Percentiles rank a stretch among this genome's conserved stretches.
phyloP scores from a whole-genome alignment of 2,329 filamentous ascomycete genomes.

The Fusarium compactum region DNA sequence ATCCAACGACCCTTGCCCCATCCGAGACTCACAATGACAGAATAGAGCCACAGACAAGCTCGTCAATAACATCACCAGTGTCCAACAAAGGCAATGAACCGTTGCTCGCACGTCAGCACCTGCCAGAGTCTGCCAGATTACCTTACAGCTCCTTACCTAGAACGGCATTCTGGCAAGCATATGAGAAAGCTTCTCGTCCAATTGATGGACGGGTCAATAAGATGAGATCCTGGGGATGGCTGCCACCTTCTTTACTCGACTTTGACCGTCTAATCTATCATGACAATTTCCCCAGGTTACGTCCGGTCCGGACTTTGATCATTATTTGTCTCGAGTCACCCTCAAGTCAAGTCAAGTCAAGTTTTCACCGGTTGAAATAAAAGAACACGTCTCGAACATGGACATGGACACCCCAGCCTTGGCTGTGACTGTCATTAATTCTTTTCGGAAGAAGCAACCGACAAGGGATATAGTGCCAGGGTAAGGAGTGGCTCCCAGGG shows the following conservation, averaged over 20 bases:
- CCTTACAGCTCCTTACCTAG: slow-evolving; percentile 36
- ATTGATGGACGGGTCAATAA: slow-evolving; percentile 19
- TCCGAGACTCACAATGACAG: slow-evolving; percentile 2
- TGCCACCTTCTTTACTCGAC: slow-evolving; percentile 25
- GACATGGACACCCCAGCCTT: slow-evolving; percentile 17
- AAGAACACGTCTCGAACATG: slow-evolving; percentile 36
- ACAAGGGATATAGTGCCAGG: slow-evolving; percentile 15
- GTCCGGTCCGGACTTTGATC: slow-evolving; percentile 1
- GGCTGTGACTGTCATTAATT: slow-evolving; percentile 25
- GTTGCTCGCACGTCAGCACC: slow-evolving; percentile 13
- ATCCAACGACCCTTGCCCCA: slow-evolving; percentile 22
- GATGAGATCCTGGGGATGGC: slow-evolving; percentile 35
- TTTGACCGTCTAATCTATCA: neutral
- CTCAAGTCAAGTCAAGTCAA: neutral
- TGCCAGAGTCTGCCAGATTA: slow-evolving; percentile 1
- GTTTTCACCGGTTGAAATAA: slow-evolving; percentile 9
- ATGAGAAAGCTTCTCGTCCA: slow-evolving; percentile 22
- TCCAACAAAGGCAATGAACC: slow-evolving; percentile 18
- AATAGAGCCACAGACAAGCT: slow-evolving; percentile 19
- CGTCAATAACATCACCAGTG: slow-evolving; percentile 21
- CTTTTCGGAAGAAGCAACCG: slow-evolving; percentile 38
- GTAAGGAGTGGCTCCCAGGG: slow-evolving; percentile 23
- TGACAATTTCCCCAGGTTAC: slow-evolving; percentile 17
- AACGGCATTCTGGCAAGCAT: slow-evolving; percentile 20
- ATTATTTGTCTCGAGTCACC: neutral